Evolutionary conservation across 768 basidiomycete species (phyloP).

Genomic region (Tricholoma bakamatsutake): DNA sequence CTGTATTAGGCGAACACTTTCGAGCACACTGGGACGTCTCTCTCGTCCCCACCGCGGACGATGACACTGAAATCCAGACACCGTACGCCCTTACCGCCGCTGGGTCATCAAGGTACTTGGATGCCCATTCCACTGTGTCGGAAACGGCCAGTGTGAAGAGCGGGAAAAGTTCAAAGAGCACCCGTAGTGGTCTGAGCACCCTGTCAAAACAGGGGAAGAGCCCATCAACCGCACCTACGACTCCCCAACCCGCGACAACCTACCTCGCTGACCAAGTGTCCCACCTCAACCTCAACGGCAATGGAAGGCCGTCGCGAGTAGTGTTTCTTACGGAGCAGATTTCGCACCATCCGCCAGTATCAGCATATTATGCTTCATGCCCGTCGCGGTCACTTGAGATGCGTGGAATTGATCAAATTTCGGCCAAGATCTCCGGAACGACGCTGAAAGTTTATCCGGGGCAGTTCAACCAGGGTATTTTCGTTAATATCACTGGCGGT

Average conservation of each 20-base stretch:
- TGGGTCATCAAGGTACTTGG: conserved; percentile 18
- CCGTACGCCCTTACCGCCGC: conserved; percentile 34
- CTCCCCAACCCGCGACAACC: conserved; percentile 35
- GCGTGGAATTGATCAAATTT: conserved; percentile 86
- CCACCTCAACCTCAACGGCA: conserved; percentile 44
- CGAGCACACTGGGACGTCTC: conserved; percentile 81
- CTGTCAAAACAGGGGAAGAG: conserved; percentile 47
- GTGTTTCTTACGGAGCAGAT: conserved; percentile 89
- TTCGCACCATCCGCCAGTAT: conserved; percentile 95
- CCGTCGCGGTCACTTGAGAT: conserved; percentile 69
- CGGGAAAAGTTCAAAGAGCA: conserved; percentile 54
- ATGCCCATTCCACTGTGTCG: conserved; percentile 18
- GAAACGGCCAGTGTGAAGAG: conserved; percentile 59
- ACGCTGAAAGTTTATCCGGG: conserved; percentile 81
- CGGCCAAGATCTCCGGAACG: conserved; percentile 87
- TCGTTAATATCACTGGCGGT: conserved; percentile 69
- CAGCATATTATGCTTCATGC: conserved; percentile 74
- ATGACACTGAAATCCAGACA: conserved; percentile 40
- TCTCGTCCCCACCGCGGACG: conserved; percentile 49
- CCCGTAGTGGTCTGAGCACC: conserved; percentile 49
- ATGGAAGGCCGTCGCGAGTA: conserved; percentile 39
- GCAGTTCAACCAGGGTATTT: conserved; percentile 83
- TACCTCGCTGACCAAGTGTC: conserved; percentile 52
- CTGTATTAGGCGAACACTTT: conserved; percentile 85
- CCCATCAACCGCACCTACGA: conserved; percentile 51